Evolutionary conservation across 2,329 filamentous ascomycete genomes (phyloP), one percentile per base, ranked within the genome.

Genomic region (Exutisphaerella laricina): DNA sequence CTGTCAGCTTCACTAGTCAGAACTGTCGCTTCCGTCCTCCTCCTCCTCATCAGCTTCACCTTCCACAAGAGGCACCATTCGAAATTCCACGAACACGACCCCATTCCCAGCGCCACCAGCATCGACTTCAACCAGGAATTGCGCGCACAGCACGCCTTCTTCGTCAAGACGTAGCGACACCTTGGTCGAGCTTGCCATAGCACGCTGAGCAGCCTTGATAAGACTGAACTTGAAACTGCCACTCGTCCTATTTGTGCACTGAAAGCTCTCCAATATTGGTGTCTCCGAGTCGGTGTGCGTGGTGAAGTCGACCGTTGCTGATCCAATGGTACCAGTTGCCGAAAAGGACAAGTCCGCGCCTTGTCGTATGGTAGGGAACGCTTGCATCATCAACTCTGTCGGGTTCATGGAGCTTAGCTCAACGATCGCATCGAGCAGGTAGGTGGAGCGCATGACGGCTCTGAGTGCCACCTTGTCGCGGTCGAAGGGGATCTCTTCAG

Each of bases 111-210:
- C 50, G 16, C 52, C 53, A n/a, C 49, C 45, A 14, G 53, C 52
- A 49, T 92, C 87, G 30, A 89, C 74, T 61, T 96, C 88, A 12
- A 98, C 83, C 84, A 98, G 92, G 58, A 97, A 96, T 61, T 98
- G 92, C 62, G 97, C 69, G 65, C 87, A 96, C 51, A 98, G 66
- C 21, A 98, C 90, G 0, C 92, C 90, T 61, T 95, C 87, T 2
- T 78, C 74, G 65, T 98, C 92, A 0, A 88, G 84, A 12, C 92
- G 76, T 48, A 98, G 76, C 61, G 88, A 95, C 45, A 97, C 89
- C 66, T 97, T 98, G 58, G 78, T 89, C 4, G 89, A 88, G 26
- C 88, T 79, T 33, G 83, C 81, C 90, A 98, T 97, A n/a, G 92
- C 90, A 51, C 90, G 82, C 33, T 80, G 80, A 0, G 90, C 89